Evolutionary conservation across 148 eudicot species (phyloP), one percentile per base, ranked within the genome.

Genomic region (Rhododendron kiyosumense): DNA sequence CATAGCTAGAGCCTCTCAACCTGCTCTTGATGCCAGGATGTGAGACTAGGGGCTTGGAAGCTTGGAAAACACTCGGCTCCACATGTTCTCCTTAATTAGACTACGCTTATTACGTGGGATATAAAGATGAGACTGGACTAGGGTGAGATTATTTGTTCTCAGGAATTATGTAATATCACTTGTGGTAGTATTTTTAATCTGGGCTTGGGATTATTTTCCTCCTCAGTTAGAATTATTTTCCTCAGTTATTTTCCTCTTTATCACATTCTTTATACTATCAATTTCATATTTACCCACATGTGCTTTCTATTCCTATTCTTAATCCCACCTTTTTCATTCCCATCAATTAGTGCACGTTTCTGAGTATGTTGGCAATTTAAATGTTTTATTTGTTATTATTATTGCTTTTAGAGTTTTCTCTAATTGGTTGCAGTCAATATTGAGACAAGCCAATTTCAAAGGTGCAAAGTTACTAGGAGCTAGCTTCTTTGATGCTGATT

Each of bases 401-500:
- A 77, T 85, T 82, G 2, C 14, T 41, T 88, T 57, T 41, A n/a
- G 2, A 17, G 38, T 77, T 34, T 67, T 84, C 15, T 28, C 38
- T 59, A 46, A 28, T 87, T 24, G 67, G 41, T 84, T 89, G 83
- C 90, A 95, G 98, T 96, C 99, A 65, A 95, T 96, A 89, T 86
- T 96, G 91, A 85, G 99, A 85, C 95, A 92, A 94, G 94, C 97
- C 49, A 96, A 96, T 86, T 96, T 96, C 79, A 94, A 92, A 87
- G 98, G 96, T 45, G 98, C 99, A 18, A 94, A 94, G 78, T 87
- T 96, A 89, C 82, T 96, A 49, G 98, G 99, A 78, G 98, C 99
- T 81, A 96, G 99, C 94, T 96, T 96, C 93, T 96, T 96, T 86
- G 99, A 96, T 91, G 95, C 99, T 59, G 98, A 95, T 93, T 91